Evolutionary conservation across 1,284 basidiomycete genomes (phyloP).

Genomic region (Sporisorium iseilematis-ciliati): DNA sequence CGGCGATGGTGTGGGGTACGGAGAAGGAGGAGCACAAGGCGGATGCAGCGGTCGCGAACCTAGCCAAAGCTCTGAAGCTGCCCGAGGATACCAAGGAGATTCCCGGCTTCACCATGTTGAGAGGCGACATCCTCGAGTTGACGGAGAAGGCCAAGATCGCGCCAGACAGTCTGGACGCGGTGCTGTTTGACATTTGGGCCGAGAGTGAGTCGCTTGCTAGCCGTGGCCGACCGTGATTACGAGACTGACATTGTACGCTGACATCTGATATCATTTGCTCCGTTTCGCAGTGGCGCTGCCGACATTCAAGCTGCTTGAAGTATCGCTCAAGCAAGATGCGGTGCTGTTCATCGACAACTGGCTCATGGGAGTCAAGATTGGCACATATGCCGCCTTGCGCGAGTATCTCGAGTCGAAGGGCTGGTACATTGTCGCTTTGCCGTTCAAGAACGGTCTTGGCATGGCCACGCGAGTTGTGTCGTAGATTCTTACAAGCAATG

Average conservation of each 20-base stretch:
- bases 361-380: slow-evolving; percentile 34
- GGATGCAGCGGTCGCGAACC: slow-evolving; percentile 25
- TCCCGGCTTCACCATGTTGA: slow-evolving; percentile 33
- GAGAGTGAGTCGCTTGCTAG: slow-evolving; percentile 47
- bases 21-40: slow-evolving; percentile 46
- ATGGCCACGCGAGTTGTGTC: slow-evolving; percentile 28
- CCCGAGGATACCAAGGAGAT: slow-evolving; percentile 26
- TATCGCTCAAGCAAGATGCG: slow-evolving; percentile 32
- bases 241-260: background rate
- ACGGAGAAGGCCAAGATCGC: slow-evolving; percentile 27
- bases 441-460: slow-evolving; percentile 47
- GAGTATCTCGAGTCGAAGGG: slow-evolving; percentile 37
- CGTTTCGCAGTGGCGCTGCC: slow-evolving; percentile 30
- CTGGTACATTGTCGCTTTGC: slow-evolving; percentile 38
- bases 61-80: slow-evolving; percentile 26
- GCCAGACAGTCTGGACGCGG: slow-evolving; percentile 29
- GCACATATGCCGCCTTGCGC: slow-evolving; percentile 25
- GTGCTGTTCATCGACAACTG: slow-evolving; percentile 45
- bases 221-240: background rate
- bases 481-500: slow-evolving; percentile 5
- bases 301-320: slow-evolving; percentile 43
- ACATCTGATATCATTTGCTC: background rate
- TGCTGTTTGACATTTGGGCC: slow-evolving; percentile 49
- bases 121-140: slow-evolving; percentile 38
- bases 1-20: slow-evolving; percentile 35